phyloP scores from a whole-genome alignment of 1,284 basidiomycete genomes.

The Fomes fomentarius region DNA sequence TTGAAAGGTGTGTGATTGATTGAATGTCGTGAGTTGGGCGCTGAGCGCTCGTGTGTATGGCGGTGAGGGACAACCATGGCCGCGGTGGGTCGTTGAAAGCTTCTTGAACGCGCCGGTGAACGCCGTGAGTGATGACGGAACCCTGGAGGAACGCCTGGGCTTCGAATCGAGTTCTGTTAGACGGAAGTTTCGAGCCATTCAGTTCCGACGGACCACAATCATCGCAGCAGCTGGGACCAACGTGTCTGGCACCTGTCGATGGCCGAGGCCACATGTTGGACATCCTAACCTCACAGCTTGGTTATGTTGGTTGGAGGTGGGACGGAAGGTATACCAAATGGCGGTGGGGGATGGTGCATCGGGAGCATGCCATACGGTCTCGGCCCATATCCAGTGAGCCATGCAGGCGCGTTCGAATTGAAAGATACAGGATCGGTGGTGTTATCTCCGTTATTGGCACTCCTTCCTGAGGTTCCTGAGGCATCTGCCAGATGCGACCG shows the following conservation, averaged over 20 bases:
- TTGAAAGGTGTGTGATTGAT: too few species aligned
- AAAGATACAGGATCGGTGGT: conserved; percentile 3
- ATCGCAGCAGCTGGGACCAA: too few species aligned
- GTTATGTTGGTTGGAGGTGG: conserved; percentile 20
- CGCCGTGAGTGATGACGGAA: too few species aligned
- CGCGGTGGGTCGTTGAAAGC: too few species aligned
- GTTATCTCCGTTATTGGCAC: conserved; percentile 6
- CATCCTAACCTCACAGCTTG: conserved; percentile 16
- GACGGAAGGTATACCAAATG: conserved; percentile 11
- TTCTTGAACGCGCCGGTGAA: too few species aligned
- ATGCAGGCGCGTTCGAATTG: conserved; percentile 14
- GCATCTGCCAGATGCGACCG: conserved; percentile 7
- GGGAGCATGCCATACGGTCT: conserved; percentile 15
- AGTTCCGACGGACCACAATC: too few species aligned
- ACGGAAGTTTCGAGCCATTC: too few species aligned
- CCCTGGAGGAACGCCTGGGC: too few species aligned
- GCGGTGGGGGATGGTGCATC: conserved; percentile 10
- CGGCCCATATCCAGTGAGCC: conserved; percentile 19
- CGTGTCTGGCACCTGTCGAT: neutral
- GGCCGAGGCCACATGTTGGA: neutral
- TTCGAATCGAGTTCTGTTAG: too few species aligned
- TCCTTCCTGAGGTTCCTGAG: neutral
- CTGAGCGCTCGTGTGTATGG: too few species aligned
- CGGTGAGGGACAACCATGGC: too few species aligned
- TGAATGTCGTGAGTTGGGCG: too few species aligned